Conservation (phyloP, 1,139 yeast species). For the Debaryomyces nepalensis region DNA sequence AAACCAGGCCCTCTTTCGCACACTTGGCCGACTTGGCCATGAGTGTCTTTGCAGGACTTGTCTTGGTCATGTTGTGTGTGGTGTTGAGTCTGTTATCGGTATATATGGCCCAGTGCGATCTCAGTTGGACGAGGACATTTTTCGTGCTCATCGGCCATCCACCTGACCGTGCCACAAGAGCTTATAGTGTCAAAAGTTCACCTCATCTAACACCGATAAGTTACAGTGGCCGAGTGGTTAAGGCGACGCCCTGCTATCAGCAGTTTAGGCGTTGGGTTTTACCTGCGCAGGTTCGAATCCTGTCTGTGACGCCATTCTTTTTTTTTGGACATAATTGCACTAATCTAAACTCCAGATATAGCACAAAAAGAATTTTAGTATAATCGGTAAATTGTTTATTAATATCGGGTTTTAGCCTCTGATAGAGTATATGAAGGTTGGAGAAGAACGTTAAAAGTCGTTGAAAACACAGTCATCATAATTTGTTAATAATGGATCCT, state of each 20-base stretch:
- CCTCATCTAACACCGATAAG: conserved; percentile 15
- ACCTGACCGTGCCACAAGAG: too few relatives aligned
- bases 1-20: conserved; percentile 49
- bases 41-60: conserved; percentile 47
- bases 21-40: conserved; percentile 43
- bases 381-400: conserved; percentile 4
- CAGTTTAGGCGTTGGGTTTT: conserved; percentile 68
- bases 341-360: conserved; percentile 8
- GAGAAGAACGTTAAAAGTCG: not conserved
- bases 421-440: not conserved
- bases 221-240: conserved; percentile 60
- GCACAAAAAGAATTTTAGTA: conserved; percentile 9
- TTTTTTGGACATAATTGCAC: conserved; percentile 13
- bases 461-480: not conserved
- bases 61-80: conserved; percentile 21
- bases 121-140: too few relatives aligned
- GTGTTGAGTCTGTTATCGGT: not conserved
- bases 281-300: conserved; percentile 84
- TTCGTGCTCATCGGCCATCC: too few relatives aligned
- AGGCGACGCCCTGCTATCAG: conserved; percentile 58
- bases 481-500: conserved; percentile 67
- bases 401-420: conserved; percentile 3
- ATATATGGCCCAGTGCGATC: not conserved
- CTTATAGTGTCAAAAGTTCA: not conserved
- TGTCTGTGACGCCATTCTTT: conserved; percentile 66